Evolutionary conservation across 371 early-diverging fungal genomes (phyloP).

Genomic region (Rhizomucor miehei): DNA sequence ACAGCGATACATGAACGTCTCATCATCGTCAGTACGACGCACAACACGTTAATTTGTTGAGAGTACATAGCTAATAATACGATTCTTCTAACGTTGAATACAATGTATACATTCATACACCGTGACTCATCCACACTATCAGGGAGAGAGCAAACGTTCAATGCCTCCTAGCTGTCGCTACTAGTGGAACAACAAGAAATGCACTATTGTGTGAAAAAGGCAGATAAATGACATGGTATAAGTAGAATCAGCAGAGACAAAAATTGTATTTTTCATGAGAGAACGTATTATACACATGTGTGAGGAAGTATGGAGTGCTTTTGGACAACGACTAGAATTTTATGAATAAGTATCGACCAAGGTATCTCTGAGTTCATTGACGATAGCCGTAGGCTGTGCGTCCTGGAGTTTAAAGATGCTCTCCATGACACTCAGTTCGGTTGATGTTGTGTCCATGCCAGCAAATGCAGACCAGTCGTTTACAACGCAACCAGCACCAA

Average conservation of each 20-base stretch:
- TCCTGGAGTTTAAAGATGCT: conserved; percentile 97
- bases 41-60: conserved; percentile 4
- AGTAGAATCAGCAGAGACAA: no score
- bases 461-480: conserved; percentile 99
- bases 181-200: no score
- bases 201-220: no score
- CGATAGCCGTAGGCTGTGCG: conserved; percentile 85
- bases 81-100: no score
- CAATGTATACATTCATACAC: no score
- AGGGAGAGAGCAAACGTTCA: no score
- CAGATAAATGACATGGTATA: no score
- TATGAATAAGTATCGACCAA: conserved; percentile 88
- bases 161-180: no score
- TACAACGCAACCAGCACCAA: conserved; percentile 98
- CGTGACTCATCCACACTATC: no score
- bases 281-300: neutral
- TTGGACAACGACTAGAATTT: conserved; percentile 13
- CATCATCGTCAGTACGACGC: conserved; percentile 5
- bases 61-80: neutral
- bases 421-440: conserved; percentile 98
- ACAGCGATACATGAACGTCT: conserved; percentile 9
- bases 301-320: neutral
- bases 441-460: conserved; percentile 97
- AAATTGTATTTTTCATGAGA: no score
- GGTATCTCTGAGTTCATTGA: conserved; percentile 91